phyloP scores from a whole-genome alignment of 2,329 filamentous ascomycete species.

The Myriosclerotinia scirpicola region DNA sequence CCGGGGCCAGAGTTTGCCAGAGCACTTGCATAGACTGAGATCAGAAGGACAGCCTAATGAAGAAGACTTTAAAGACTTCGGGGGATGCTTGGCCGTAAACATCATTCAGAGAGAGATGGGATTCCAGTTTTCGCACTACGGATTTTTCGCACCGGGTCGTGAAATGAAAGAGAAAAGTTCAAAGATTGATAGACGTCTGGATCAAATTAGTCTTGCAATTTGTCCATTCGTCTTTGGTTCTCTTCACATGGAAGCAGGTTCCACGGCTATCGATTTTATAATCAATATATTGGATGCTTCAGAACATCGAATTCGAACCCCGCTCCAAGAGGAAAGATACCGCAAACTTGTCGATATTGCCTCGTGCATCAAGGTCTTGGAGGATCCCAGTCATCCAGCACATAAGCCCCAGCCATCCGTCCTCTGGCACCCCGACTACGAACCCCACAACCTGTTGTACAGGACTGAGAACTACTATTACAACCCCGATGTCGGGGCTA shows the following conservation, averaged over 20 bases:
- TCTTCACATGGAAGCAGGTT: neutral
- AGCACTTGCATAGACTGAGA: neutral
- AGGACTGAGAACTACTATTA: too few species aligned
- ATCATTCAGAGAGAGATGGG: neutral
- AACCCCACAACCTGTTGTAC: too few species aligned
- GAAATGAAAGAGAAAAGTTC: neutral
- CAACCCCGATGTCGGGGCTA: too few species aligned
- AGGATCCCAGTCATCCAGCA: neutral
- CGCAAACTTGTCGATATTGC: neutral
- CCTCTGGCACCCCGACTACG: too few species aligned
- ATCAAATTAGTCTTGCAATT: neutral
- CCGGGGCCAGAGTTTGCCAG: neutral
- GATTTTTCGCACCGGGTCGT: neutral
- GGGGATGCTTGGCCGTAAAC: neutral
- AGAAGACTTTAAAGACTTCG: neutral
- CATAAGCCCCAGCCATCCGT: neutral
- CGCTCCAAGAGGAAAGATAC: neutral
- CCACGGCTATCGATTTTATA: neutral
- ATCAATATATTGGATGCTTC: neutral
- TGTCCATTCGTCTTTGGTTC: neutral
- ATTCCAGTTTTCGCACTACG: neutral
- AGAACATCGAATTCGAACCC: neutral
- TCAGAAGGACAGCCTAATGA: neutral
- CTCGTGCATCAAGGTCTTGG: neutral
- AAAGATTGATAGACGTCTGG: rapidly evolving